Evolutionary conservation across 2,329 filamentous ascomycete species (phyloP).

Genomic region (Ceratocystis variospora): DNA sequence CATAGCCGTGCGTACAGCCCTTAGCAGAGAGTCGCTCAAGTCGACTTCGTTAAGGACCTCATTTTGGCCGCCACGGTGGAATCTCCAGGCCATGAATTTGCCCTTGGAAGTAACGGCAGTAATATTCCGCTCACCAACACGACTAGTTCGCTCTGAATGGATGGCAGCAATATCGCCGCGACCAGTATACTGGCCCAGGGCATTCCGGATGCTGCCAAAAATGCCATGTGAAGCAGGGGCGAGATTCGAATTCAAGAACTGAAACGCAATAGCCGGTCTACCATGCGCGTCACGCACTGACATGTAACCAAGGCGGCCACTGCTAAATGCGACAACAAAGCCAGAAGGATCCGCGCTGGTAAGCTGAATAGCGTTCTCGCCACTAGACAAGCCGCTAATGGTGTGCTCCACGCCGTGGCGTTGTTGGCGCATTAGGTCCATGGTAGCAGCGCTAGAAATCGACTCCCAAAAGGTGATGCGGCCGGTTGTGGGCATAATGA

Average conservation of each 20-base stretch:
- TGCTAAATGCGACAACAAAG: slow-evolving; percentile 73
- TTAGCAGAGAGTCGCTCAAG: slow-evolving; percentile 48
- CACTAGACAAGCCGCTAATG: slow-evolving; percentile 60
- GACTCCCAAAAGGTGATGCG: slow-evolving; percentile 93
- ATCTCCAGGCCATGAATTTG: slow-evolving; percentile 70
- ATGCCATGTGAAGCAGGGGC: slow-evolving; percentile 49
- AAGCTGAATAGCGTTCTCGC: slow-evolving; percentile 64
- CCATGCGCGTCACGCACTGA: slow-evolving; percentile 77
- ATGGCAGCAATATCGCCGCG: slow-evolving; percentile 71
- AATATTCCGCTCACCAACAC: slow-evolving; percentile 72
- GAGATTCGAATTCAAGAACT: slow-evolving; percentile 54
- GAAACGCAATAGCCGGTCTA: slow-evolving; percentile 63
- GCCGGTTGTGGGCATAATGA: slow-evolving; percentile 71
- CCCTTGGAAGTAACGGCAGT: slow-evolving; percentile 67
- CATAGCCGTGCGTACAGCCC: slow-evolving; percentile 44
- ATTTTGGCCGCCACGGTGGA: slow-evolving; percentile 77
- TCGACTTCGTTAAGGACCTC: slow-evolving; percentile 60
- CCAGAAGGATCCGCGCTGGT: slow-evolving; percentile 74
- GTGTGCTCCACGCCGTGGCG: slow-evolving; percentile 64
- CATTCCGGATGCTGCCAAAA: slow-evolving; percentile 68
- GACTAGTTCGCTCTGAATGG: slow-evolving; percentile 54
- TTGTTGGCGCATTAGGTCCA: slow-evolving; percentile 71
- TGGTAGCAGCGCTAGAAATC: slow-evolving; percentile 72
- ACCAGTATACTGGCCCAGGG: slow-evolving; percentile 54
- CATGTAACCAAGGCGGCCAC: slow-evolving; percentile 73